These are phyloP conservation scores for Penicillium glabrum DNA, from an alignment of 2,329 filamentous ascomycete genomes.

Conservation along the genomic window DNA sequence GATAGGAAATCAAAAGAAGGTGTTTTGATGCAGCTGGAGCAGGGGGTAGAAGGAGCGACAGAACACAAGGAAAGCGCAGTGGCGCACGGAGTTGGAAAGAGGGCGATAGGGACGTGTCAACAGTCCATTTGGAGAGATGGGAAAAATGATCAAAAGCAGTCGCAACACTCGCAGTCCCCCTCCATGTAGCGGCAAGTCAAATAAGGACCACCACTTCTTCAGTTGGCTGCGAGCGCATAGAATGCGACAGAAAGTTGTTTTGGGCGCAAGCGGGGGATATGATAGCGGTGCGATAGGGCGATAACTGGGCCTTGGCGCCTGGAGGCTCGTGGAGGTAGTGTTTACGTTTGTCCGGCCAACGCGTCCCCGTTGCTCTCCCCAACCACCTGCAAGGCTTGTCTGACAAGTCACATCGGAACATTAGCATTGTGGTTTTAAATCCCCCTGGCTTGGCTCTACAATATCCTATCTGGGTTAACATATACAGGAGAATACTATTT, in stretches of 20 bases:
- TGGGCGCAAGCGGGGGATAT: slow-evolving; percentile 19
- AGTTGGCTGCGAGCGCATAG: slow-evolving; percentile 1
- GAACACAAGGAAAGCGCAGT: slow-evolving; percentile 3
- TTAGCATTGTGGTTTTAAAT: neutral
- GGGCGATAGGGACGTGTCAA: slow-evolving; percentile 2
- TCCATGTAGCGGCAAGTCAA: slow-evolving; percentile 16
- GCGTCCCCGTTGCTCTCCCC: slow-evolving; percentile 15
- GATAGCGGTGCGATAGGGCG: slow-evolving; percentile 24
- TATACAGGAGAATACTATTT: neutral
- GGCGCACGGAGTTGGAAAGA: slow-evolving; percentile 2
- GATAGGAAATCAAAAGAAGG: neutral
- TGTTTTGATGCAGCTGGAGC: neutral
- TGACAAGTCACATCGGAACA: slow-evolving; percentile 8
- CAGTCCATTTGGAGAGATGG: slow-evolving; percentile 9
- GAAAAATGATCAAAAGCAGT: slow-evolving; percentile 1
- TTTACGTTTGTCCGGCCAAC: slow-evolving; percentile 25
- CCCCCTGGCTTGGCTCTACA: neutral
- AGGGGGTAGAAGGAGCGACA: slow-evolving; percentile 8
- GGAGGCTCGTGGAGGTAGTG: slow-evolving; percentile 7
- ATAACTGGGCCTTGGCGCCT: slow-evolving; percentile 22
- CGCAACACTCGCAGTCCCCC: slow-evolving; percentile 17
- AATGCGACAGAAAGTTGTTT: slow-evolving; percentile 15
- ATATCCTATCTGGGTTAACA: neutral
- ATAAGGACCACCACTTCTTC: neutral
- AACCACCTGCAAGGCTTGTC: slow-evolving; percentile 17